Base-by-base conservation (phyloP, 495 filamentous ascomycete genomes). In the Neurospora sp. region DNA sequence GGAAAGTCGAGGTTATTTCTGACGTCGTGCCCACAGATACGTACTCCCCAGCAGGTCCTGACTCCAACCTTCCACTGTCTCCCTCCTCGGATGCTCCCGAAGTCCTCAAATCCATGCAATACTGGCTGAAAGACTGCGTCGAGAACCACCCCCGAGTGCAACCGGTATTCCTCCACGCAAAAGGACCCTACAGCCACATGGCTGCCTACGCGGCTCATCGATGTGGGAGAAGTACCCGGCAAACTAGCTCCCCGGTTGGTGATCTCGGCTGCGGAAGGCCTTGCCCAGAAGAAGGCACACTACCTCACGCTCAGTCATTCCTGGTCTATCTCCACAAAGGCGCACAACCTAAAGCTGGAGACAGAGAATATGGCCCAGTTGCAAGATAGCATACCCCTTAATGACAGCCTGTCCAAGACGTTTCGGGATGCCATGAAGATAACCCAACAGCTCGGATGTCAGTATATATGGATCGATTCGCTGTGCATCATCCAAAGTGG, bases 401-500 rank as follows among this genome's bases (percentile, higher is more conserved):
- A 62, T 31, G 54, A 62, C 54, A 62, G 23, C 1, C 2, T 62
- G 12, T 62, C 54, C 54, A 9, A 62, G 54, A 62, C 54, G 11
- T 62, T 62, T 31, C 54, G 54, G 3, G 54, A 9, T 16, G 54
- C 54, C 11, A 27, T 62, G 23, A 54, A 62, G 54, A 62, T 62
- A 14, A 62, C 54, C 23, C 54, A 31, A 2, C 54, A 62, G 1
- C 54, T 62, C 6, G 27, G 54, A 8, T 62, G 54, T 8, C 54
- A 27, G 7, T 62, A 35, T 0, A 31, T 62, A 0, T 62, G 54
- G 54, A 62, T 62, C 12, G 54, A 62, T 62, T 62, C 54, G 2
- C 12, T 62, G 5, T 74, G 73, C 39, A 74, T 74, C 54, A 72
- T 74, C 35, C 73, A 74, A 39, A 31, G 12, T 62, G 54, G 54